phyloP scores from a whole-genome alignment of 106 monocot species.

The Platanthera zijinensis region DNA sequence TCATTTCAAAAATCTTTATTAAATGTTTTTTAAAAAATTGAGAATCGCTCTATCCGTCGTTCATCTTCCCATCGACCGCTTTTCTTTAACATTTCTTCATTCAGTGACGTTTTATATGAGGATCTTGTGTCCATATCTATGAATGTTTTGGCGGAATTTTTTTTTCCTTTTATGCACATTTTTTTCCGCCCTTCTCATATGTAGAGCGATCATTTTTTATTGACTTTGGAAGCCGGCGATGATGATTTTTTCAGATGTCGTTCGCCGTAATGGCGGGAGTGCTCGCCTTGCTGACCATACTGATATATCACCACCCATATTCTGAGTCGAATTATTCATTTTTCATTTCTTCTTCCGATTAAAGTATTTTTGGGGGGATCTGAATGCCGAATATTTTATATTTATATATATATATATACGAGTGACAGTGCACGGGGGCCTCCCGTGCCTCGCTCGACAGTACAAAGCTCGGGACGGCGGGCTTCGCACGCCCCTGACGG shows the following conservation, averaged over 20 bases:
- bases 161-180: background rate
- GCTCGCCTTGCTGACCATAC: constrained; percentile 70
- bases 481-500: no score
- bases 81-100: no score
- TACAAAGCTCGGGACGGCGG: no score
- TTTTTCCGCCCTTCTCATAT: background rate
- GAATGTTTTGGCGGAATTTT: background rate
- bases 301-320: constrained; percentile 92
- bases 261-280: constrained; percentile 64
- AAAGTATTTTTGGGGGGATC: no score
- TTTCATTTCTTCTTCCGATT: no score
- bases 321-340: constrained; percentile 22
- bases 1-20: no score
- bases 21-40: background rate
- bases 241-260: constrained; percentile 59
- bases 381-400: no score
- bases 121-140: background rate
- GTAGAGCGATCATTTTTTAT: background rate
- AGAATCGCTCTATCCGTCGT: background rate
- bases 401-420: no score
- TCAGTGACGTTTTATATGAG: background rate
- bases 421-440: no score
- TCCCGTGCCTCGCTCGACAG: no score
- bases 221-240: background rate
- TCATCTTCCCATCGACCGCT: background rate